phyloP scores from a whole-genome alignment of 1,284 basidiomycete species.

The Neolentinus lepideus region DNA sequence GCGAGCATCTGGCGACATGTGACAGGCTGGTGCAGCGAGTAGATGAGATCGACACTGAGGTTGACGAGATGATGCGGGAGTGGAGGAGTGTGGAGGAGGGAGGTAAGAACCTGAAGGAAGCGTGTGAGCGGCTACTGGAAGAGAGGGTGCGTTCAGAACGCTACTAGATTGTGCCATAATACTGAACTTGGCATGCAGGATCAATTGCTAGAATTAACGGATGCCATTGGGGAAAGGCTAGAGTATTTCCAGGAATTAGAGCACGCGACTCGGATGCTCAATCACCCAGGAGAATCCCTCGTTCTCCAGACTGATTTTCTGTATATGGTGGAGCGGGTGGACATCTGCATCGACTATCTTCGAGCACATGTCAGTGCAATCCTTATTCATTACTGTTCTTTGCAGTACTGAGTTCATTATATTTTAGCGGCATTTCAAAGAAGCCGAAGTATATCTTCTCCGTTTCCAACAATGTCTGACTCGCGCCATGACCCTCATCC shows the following conservation, averaged over 20 bases:
- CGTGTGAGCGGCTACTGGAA: conserved; percentile 82
- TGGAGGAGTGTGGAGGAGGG: conserved; percentile 85
- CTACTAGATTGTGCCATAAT: neutral
- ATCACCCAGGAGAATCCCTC: conserved; percentile 85
- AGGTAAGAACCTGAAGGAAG: conserved; percentile 80
- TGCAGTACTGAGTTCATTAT: no score
- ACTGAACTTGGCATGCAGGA: conserved; percentile 40
- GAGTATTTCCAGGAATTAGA: conserved; percentile 93
- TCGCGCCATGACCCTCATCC: conserved; percentile 92
- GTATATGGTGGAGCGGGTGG: conserved; percentile 89
- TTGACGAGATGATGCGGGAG: conserved; percentile 76
- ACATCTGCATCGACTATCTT: conserved; percentile 87
- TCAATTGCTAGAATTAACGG: conserved; percentile 67
- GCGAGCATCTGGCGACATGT: conserved; percentile 69
- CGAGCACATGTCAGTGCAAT: conserved; percentile 64
- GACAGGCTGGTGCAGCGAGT: conserved; percentile 64
- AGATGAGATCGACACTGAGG: conserved; percentile 62
- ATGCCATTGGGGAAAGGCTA: conserved; percentile 68
- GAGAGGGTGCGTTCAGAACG: conserved; percentile 59
- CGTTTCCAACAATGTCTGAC: conserved; percentile 96
- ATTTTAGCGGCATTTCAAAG: conserved; percentile 77
- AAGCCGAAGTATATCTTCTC: conserved; percentile 86
- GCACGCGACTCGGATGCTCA: conserved; percentile 83
- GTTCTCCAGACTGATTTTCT: conserved; percentile 86
- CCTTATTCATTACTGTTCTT: conserved; percentile 5